phyloP scores from a whole-genome alignment of 345 rosid genomes.

The Abelmoschus esculentus region DNA sequence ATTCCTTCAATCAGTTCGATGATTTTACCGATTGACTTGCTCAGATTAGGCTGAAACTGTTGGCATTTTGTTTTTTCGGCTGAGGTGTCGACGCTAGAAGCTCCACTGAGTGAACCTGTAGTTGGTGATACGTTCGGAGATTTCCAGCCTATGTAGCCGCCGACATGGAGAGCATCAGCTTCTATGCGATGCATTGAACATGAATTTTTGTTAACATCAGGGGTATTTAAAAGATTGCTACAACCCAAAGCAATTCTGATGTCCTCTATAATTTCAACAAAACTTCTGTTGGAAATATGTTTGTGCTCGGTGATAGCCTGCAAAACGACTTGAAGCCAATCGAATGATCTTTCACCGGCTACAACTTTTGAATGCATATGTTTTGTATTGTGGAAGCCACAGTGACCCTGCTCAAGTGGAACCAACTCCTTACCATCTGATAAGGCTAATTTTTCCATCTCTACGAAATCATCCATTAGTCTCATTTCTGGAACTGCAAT shows the following conservation, averaged over 20 bases:
- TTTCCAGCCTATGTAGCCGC: slow-evolving; percentile 23
- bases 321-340: slow-evolving; percentile 92
- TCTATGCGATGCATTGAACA: slow-evolving; percentile 17
- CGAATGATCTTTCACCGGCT: slow-evolving; percentile 40
- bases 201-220: slow-evolving; percentile 9
- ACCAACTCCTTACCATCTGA: slow-evolving; percentile 25
- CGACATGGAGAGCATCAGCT: slow-evolving; percentile 21
- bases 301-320: slow-evolving; percentile 61
- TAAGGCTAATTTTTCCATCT: slow-evolving; percentile 78
- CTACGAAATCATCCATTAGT: slow-evolving; percentile 67
- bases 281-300: slow-evolving; percentile 48
- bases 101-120: slow-evolving; percentile 14
- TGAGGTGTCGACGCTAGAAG: slow-evolving; percentile 9
- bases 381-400: slow-evolving; percentile 7
- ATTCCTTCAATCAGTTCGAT: slow-evolving; percentile 35
- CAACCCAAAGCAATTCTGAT: slow-evolving; percentile 72
- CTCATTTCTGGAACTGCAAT: slow-evolving; percentile 40
- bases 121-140: slow-evolving; percentile 17
- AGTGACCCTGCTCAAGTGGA: slow-evolving; percentile 17
- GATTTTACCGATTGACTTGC: slow-evolving; percentile 36
- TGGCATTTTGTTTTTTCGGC: slow-evolving; percentile 14
- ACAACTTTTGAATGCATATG: slow-evolving; percentile 16
- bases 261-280: slow-evolving; percentile 58
- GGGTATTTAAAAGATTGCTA: slow-evolving; percentile 20
- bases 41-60: slow-evolving; percentile 17